Percentiles rank a stretch among this genome's conserved stretches.
Conservation (phyloP, 495 filamentous ascomycete species). For the Talaromyces ruber region DNA sequence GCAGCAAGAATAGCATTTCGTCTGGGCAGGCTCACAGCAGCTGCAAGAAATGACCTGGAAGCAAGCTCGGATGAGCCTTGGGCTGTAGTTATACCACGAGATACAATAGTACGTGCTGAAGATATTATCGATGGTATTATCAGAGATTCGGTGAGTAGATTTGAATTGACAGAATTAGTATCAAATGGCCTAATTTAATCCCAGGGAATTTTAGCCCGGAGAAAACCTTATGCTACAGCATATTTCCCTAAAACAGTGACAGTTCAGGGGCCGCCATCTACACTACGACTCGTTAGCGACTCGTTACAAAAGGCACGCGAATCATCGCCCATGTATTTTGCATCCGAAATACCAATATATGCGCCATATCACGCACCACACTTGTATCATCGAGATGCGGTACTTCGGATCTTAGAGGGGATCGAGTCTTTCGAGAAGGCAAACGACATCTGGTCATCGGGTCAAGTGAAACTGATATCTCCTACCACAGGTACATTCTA, state of each 20-base stretch:
- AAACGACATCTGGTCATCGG: neutral
- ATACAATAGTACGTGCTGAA: neutral
- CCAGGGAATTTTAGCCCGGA: conserved; percentile 14
- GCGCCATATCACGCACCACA: conserved; percentile 32
- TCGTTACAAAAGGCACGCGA: conserved; percentile 15
- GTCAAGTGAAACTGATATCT: neutral
- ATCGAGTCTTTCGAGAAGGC: conserved; percentile 7
- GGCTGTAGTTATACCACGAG: neutral
- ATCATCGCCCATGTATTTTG: conserved; percentile 9
- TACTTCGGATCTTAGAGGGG: conserved; percentile 12
- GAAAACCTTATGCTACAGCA: neutral
- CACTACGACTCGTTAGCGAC: conserved; percentile 20
- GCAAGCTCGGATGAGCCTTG: neutral
- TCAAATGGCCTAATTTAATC: neutral
- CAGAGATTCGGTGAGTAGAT: neutral
- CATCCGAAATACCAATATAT: conserved; percentile 17
- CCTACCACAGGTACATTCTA: conserved; percentile 29
- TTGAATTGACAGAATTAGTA: neutral
- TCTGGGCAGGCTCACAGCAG: conserved; percentile 10
- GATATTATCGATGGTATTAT: neutral
- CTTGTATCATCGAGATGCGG: conserved; percentile 22
- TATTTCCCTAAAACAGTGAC: conserved; percentile 15
- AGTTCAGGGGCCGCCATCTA: conserved; percentile 31
- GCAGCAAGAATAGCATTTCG: conserved; percentile 24
- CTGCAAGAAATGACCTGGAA: neutral